phyloP scores from a whole-genome alignment of 352 stramenopile species.

The Globisporangium yorkense region DNA sequence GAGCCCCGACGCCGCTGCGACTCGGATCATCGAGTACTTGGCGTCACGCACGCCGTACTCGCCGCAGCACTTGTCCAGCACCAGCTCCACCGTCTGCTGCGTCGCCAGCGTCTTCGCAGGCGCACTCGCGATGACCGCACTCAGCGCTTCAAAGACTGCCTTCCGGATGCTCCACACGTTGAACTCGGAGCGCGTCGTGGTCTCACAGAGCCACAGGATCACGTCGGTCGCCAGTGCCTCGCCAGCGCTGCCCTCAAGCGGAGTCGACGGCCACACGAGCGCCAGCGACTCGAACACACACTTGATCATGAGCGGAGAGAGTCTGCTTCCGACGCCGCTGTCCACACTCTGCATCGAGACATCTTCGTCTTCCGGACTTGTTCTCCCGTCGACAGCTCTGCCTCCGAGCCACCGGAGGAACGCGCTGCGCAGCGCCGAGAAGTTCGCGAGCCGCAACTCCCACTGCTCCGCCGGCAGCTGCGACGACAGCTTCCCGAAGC shows the following conservation, averaged over 20 bases:
- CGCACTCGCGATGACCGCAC: slow-evolving; percentile 26
- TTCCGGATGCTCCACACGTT: slow-evolving; percentile 67
- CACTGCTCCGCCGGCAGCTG: slow-evolving; percentile 20
- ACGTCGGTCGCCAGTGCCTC: slow-evolving; percentile 17
- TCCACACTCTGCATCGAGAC: background rate
- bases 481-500: slow-evolving; percentile 39
- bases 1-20: slow-evolving; percentile 47
- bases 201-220: slow-evolving; percentile 47
- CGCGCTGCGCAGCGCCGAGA: slow-evolving; percentile 24
- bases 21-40: slow-evolving; percentile 70
- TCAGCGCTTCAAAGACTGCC: slow-evolving; percentile 39
- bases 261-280: slow-evolving; percentile 33
- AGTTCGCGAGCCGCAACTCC: slow-evolving; percentile 28
- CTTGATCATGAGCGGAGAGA: slow-evolving; percentile 68
- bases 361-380: background rate
- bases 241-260: background rate
- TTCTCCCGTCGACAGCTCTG: background rate
- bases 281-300: slow-evolving; percentile 63
- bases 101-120: slow-evolving; percentile 17
- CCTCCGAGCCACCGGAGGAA: slow-evolving; percentile 33
- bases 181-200: slow-evolving; percentile 26
- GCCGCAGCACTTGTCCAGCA: slow-evolving; percentile 44
- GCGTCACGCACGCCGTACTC: slow-evolving; percentile 49
- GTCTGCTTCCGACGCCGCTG: background rate
- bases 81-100: slow-evolving; percentile 20